Evolutionary conservation across 306 rosid species (phyloP).

Genomic region (Purshia tridentata): DNA sequence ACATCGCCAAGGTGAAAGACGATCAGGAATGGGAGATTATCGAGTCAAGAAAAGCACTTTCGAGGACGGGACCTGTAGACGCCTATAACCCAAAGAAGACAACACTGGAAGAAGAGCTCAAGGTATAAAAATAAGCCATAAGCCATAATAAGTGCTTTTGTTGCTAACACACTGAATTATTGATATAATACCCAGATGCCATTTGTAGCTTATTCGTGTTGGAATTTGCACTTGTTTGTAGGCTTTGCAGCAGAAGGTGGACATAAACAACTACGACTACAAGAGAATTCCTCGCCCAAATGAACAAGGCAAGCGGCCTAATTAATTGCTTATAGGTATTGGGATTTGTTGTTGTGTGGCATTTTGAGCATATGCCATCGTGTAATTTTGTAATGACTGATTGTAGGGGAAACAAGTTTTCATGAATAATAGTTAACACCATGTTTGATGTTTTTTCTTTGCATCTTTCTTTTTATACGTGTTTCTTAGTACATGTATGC

Average conservation of each 20-base stretch:
- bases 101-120: slow-evolving; percentile 69
- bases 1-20: slow-evolving; percentile 79
- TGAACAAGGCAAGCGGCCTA: slow-evolving; percentile 33
- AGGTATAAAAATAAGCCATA: slow-evolving; percentile 37
- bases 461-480: slow-evolving; percentile 10
- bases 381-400: slow-evolving; percentile 20
- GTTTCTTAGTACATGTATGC: too few relatives aligned
- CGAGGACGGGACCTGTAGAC: slow-evolving; percentile 68
- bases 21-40: slow-evolving; percentile 89
- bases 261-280: slow-evolving; percentile 67
- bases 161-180: too few relatives aligned
- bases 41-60: slow-evolving; percentile 71
- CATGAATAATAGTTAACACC: neutral
- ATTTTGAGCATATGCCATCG: too few relatives aligned
- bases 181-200: too few relatives aligned
- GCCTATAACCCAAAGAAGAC: slow-evolving; percentile 72
- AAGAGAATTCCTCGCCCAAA: slow-evolving; percentile 71
- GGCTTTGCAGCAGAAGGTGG: slow-evolving; percentile 71
- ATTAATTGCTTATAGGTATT: too few relatives aligned
- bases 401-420: too few relatives aligned
- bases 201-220: slow-evolving; percentile 18
- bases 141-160: slow-evolving; percentile 3
- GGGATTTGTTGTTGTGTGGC: too few relatives aligned
- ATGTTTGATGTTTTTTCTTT: slow-evolving; percentile 2
- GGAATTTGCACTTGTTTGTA: slow-evolving; percentile 21